phyloP scores from a whole-genome alignment of 2,329 filamentous ascomycete genomes.

The Microdochium bolleyi region DNA sequence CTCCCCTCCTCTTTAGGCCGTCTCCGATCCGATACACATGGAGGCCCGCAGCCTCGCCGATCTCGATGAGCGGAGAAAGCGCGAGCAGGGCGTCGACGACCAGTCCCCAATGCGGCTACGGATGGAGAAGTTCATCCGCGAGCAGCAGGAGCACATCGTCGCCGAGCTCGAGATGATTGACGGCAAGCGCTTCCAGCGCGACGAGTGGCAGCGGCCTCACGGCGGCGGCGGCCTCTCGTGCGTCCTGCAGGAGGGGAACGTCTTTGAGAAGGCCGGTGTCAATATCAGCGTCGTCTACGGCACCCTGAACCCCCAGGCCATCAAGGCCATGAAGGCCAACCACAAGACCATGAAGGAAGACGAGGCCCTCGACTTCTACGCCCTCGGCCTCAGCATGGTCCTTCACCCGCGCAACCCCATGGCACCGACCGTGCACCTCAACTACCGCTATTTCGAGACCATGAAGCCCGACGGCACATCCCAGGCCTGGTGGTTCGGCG shows the following conservation, averaged over 20 bases:
- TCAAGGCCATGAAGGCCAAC: conserved; percentile 87
- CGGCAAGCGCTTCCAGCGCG: conserved; percentile 70
- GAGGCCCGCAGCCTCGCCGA: conserved; percentile 72
- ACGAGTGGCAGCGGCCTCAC: conserved; percentile 80
- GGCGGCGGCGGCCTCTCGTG: conserved; percentile 92
- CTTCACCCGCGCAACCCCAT: conserved; percentile 92
- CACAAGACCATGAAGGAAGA: conserved; percentile 81
- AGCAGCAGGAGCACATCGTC: conserved; percentile 85
- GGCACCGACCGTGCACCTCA: conserved; percentile 94
- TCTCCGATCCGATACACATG: conserved; percentile 33
- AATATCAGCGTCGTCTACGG: conserved; percentile 95
- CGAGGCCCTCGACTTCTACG: conserved; percentile 88
- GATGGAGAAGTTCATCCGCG: conserved; percentile 94
- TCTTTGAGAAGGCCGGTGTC: conserved; percentile 96
- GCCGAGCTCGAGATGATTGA: conserved; percentile 76
- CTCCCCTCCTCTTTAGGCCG: conserved; percentile 9
- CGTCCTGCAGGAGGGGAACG: conserved; percentile 90
- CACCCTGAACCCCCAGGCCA: conserved; percentile 75
- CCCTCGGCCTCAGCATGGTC: conserved; percentile 85
- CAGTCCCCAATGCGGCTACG: conserved; percentile 91
- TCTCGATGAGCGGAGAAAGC: conserved; percentile 73
- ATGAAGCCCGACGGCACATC: conserved; percentile 72
- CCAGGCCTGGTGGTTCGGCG: conserved; percentile 97
- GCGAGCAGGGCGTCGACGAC: conserved; percentile 64
- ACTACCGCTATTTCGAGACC: conserved; percentile 98